phyloP scores from a whole-genome alignment of 257 asterid genomes.

The Vinca minor region DNA sequence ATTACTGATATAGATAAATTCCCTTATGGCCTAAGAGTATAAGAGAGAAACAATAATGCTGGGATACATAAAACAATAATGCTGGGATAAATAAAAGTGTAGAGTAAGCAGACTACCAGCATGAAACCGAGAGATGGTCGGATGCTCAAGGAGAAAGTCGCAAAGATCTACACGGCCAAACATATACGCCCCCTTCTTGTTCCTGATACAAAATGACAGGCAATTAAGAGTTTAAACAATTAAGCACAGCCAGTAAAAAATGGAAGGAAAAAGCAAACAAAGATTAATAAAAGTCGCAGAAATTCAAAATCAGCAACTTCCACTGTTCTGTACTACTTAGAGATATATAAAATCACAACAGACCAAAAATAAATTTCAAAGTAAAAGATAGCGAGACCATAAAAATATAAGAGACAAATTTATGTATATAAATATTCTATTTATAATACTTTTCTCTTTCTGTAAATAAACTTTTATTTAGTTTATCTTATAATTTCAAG shows the following conservation, averaged over 20 bases:
- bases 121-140: constrained; percentile 87
- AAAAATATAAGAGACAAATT: no score
- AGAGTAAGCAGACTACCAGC: constrained; percentile 56
- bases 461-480: no score
- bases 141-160: constrained; percentile 92
- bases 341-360: background rate
- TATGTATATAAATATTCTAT: no score
- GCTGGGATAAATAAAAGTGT: background rate
- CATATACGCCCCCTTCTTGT: constrained; percentile 92
- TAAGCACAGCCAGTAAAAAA: background rate
- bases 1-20: no score
- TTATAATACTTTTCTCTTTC: no score
- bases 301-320: background rate
- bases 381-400: background rate
- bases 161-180: constrained; percentile 96
- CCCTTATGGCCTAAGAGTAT: background rate
- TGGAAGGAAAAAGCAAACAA: background rate
- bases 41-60: background rate
- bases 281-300: background rate
- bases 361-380: background rate
- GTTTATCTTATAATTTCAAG: no score
- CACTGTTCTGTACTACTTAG: background rate
- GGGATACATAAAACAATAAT: background rate
- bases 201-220: constrained; percentile 38
- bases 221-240: background rate